Conservation (phyloP, 2,329 filamentous ascomycete genomes). For the Lecanicillium sp. region DNA sequence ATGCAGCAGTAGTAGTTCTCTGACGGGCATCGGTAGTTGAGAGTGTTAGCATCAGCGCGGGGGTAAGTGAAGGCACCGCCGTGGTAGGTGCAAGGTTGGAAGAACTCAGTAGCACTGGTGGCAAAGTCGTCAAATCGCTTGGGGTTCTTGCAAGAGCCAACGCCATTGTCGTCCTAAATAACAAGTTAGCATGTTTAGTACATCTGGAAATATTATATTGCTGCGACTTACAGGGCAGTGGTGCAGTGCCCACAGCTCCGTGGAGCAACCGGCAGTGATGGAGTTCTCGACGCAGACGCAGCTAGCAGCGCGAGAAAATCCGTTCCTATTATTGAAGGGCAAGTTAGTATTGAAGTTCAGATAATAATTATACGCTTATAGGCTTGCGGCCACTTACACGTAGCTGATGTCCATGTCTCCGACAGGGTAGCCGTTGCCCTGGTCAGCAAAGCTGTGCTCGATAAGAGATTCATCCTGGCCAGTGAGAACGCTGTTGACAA, state of each 20-base stretch:
- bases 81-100: conserved; percentile 2
- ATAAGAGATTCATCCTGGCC: background rate
- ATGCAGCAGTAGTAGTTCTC: conserved; percentile 5
- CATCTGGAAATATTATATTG: background rate
- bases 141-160: conserved; percentile 1
- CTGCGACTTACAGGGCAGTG: conserved; percentile 1
- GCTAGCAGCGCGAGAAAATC: conserved; percentile 1
- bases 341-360: no score
- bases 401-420: conserved; percentile 2
- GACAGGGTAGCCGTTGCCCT: background rate
- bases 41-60: background rate
- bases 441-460: background rate
- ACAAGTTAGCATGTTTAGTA: background rate
- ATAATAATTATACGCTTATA: no score
- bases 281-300: conserved; percentile 2
- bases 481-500: background rate
- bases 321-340: background rate
- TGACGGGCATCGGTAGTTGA: conserved; percentile 2
- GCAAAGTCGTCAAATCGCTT: background rate
- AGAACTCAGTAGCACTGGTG: conserved; percentile 1
- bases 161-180: background rate
- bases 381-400: conserved; percentile 2
- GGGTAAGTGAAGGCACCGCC: conserved; percentile 2
- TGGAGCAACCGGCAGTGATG: conserved; percentile 1
- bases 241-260: background rate